Evolutionary conservation across 257 asterid species (phyloP).

Genomic region (Asclepias syriaca): DNA sequence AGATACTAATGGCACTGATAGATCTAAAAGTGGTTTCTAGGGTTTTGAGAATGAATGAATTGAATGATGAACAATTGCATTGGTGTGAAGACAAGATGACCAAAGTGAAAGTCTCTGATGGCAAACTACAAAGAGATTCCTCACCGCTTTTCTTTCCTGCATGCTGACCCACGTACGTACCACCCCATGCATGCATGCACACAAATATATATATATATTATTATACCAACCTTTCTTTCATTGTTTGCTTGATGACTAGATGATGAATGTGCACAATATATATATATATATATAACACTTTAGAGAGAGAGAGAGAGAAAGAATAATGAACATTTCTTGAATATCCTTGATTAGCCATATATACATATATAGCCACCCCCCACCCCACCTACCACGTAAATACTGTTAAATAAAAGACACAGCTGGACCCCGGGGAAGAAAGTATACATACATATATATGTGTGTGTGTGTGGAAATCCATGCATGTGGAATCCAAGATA

Average conservation of each 20-base stretch:
- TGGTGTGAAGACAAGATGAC: conserved; percentile 95
- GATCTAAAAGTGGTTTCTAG: conserved; percentile 83
- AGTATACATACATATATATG: neutral
- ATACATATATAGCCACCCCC: neutral
- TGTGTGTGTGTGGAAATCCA: neutral
- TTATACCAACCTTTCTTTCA: neutral
- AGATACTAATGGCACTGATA: conserved; percentile 58
- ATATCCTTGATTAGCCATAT: conserved; percentile 14
- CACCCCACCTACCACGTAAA: neutral
- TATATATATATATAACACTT: conserved; percentile 5
- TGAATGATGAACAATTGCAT: conserved; percentile 67
- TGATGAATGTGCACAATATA: conserved; percentile 22
- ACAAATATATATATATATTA: neutral
- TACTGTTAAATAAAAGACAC: neutral
- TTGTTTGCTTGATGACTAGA: conserved; percentile 38
- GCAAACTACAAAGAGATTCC: conserved; percentile 75
- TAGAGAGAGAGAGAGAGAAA: neutral
- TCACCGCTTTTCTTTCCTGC: conserved; percentile 91
- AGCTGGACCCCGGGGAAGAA: neutral
- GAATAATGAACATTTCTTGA: conserved; percentile 5
- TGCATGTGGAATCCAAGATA: conserved; percentile 29
- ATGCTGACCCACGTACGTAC: conserved; percentile 25
- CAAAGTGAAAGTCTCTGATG: conserved; percentile 71
- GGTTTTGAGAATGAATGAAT: conserved; percentile 66
- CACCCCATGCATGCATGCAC: neutral